Evolutionary conservation across 352 stramenopile species (phyloP), one percentile per base, ranked within the genome.

Genomic region (Globisporangium paddicum): DNA sequence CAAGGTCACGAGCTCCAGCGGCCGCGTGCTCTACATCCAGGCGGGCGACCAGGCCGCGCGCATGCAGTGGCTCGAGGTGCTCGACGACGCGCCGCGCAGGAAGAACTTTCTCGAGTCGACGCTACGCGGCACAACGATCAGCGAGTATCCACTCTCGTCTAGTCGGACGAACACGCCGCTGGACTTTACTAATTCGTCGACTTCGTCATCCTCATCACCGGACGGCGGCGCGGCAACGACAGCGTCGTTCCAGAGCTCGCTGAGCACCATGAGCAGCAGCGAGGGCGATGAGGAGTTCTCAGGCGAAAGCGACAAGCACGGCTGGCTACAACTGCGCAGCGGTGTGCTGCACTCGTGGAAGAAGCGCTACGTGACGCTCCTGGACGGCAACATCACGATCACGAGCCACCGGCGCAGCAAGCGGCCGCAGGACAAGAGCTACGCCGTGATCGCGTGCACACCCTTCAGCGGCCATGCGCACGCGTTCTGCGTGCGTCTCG

Each of bases 1-100:
- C 14, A 67, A 72, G 41, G 64, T 90, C 32, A 84, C 69, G 6
- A 88, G 77, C 69, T 86, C 76, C 5, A 86, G 72, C 25, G 80
- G 80, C 14, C 77, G 80, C 21, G 63, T 82, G 37, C 61, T 90
- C 26, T 74, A 81, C 50, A 63, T 83, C 5, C 80, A 90, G 47
- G 77, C 77, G 2, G 80, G 77, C 21, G 73, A 88, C 67, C 61
- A 74, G 26, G 58, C 49, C 7, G 57, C 75, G 1, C 72, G 80
- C 3, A 55, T 64, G 7, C 69, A 88, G 49, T 90, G 80, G 80
- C 58, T 81, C 13, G 67, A 82, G 25, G 80, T 77, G 37, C 68
- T 90, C 6, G 68, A 78, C 32, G 63, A 86, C 10, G 79, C 79
- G 0, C 62, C 76, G 3, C 63, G 67, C 16, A 63, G 66, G 44